Evolutionary conservation across 768 basidiomycete species (phyloP).

Genomic region (Pleurotus citrinopileatus): DNA sequence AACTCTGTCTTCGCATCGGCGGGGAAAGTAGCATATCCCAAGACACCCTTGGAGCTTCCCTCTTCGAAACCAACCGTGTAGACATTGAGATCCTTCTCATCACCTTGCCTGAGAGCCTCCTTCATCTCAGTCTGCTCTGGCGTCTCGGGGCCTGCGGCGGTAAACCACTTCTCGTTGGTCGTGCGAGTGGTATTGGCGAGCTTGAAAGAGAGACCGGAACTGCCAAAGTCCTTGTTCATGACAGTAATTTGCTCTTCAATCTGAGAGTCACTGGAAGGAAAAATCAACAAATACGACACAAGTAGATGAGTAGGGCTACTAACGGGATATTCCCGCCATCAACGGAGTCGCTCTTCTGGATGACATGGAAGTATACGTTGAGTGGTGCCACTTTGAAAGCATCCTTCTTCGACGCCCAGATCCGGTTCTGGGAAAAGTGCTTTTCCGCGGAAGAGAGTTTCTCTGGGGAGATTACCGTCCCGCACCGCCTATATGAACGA

Average conservation of each 20-base stretch:
- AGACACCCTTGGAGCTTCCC: constrained; percentile 37
- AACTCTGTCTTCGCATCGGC: constrained; percentile 32
- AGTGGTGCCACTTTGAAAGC: constrained; percentile 5
- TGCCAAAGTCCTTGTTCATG: constrained; percentile 40
- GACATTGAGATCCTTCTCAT: constrained; percentile 39
- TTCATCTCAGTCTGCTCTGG: constrained; percentile 48
- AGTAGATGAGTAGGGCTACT: constrained; percentile 10
- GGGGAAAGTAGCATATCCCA: constrained; percentile 57
- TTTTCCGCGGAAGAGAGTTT: constrained; percentile 33
- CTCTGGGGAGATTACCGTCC: constrained; percentile 32
- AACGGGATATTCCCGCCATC: constrained; percentile 42
- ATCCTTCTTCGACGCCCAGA: constrained; percentile 16
- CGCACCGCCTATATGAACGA: constrained; percentile 30
- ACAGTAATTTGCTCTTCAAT: constrained; percentile 33
- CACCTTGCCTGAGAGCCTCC: constrained; percentile 38
- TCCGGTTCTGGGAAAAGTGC: constrained; percentile 38
- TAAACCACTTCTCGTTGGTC: constrained; percentile 46
- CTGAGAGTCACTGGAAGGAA: constrained; percentile 31
- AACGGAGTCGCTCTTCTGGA: constrained; percentile 26
- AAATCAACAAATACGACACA: not conserved
- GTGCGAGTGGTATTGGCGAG: constrained; percentile 42
- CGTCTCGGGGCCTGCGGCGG: constrained; percentile 31
- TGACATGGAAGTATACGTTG: constrained; percentile 32
- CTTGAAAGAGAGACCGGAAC: constrained; percentile 34
- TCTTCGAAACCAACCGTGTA: constrained; percentile 48